Conservation (phyloP, 164 flowering plant genomes). For the Tinospora cordifolia region DNA sequence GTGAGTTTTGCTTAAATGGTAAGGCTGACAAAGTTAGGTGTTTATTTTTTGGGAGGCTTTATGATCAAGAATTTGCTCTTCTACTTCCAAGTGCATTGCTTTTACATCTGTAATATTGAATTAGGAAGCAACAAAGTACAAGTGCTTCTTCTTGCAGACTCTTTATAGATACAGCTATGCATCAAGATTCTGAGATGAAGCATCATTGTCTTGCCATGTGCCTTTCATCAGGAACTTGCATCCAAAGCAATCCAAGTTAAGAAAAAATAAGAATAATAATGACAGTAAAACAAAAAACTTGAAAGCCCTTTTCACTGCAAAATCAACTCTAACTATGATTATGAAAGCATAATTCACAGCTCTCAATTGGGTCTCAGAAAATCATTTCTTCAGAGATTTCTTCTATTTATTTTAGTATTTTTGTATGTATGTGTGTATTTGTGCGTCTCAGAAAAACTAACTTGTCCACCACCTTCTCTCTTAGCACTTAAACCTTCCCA, state of each 20-base stretch:
- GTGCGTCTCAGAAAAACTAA: not conserved
- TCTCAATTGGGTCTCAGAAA: not conserved
- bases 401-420: no score
- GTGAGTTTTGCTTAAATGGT: conserved; percentile 52
- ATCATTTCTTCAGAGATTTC: not conserved
- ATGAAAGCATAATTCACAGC: not conserved
- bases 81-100: conserved; percentile 2
- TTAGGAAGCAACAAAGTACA: not conserved
- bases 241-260: not conserved
- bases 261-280: not conserved
- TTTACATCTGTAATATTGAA: not conserved
- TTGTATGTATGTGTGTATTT: not conserved
- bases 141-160: not conserved
- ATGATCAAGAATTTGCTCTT: conserved; percentile 34
- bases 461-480: not conserved
- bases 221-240: not conserved
- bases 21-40: conserved; percentile 44
- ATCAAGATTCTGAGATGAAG: not conserved
- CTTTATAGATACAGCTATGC: conserved; percentile 1
- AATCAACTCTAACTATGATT: not conserved
- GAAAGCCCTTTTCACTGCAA: not conserved
- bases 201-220: not conserved
- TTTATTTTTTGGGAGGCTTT: conserved; percentile 47
- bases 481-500: not conserved
- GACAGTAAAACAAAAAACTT: not conserved